A percentile compares a stretch with the other conserved stretches of the same genome.
Evolutionary conservation across 2,329 filamentous ascomycete species (phyloP).

Genomic region (Colletotrichum sublineola): DNA sequence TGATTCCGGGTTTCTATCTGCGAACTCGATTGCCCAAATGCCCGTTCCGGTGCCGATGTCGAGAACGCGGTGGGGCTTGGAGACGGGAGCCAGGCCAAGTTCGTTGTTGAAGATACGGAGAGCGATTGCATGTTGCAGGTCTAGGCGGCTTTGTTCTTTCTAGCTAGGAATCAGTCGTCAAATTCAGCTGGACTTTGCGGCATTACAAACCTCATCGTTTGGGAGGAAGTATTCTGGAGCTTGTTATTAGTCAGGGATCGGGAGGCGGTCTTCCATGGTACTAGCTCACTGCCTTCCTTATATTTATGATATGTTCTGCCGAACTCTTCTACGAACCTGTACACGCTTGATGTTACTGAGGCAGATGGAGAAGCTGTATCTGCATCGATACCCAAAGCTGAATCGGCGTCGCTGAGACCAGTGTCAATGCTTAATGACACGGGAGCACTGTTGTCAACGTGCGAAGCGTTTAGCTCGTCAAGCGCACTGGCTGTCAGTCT

Average conservation of each 20-base stretch:
- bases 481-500: background rate
- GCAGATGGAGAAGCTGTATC: slow-evolving; percentile 25
- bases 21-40: slow-evolving; percentile 56
- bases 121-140: slow-evolving; percentile 55
- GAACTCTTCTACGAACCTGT: slow-evolving; percentile 34
- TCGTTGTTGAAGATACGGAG: slow-evolving; percentile 34
- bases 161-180: background rate
- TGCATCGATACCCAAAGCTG: slow-evolving; percentile 22
- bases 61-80: slow-evolving; percentile 37
- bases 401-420: slow-evolving; percentile 29
- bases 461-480: slow-evolving; percentile 10
- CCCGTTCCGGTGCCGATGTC: slow-evolving; percentile 49
- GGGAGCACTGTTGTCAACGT: background rate
- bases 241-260: background rate
- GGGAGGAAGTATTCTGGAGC: slow-evolving; percentile 32
- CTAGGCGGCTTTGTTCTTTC: slow-evolving; percentile 57
- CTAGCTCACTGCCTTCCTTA: slow-evolving; percentile 31
- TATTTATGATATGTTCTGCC: slow-evolving; percentile 36
- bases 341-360: slow-evolving; percentile 31
- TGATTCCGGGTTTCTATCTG: slow-evolving; percentile 52
- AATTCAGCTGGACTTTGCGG: background rate
- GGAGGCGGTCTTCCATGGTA: background rate
- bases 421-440: slow-evolving; percentile 25
- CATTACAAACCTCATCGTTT: slow-evolving; percentile 26
- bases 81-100: slow-evolving; percentile 26